These are phyloP conservation scores for Cryptococcus sp. DNA, from an alignment of 1,284 basidiomycete genomes.

Conservation along the genomic window DNA sequence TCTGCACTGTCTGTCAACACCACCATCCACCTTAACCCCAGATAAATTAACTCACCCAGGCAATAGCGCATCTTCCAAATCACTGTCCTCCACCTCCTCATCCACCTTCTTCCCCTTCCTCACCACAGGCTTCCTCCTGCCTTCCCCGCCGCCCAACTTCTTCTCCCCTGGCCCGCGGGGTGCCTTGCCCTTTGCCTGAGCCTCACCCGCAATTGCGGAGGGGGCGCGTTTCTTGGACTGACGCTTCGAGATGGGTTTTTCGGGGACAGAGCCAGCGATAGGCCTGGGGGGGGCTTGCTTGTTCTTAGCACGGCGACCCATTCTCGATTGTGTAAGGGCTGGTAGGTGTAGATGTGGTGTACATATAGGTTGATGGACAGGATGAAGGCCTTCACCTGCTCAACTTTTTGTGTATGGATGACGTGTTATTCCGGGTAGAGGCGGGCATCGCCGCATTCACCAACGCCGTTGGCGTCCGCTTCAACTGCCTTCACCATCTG, in stretches of 20 bases:
- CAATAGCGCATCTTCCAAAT: slow-evolving; percentile 44
- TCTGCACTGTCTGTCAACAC: slow-evolving; percentile 16
- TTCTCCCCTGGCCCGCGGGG: slow-evolving; percentile 20
- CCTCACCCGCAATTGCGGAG: slow-evolving; percentile 14
- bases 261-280: slow-evolving; percentile 49
- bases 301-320: slow-evolving; percentile 87
- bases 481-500: too few relatives aligned
- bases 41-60: slow-evolving; percentile 33
- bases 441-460: too few relatives aligned
- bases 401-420: too few relatives aligned
- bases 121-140: slow-evolving; percentile 7
- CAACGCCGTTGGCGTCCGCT: too few relatives aligned
- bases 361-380: not conserved
- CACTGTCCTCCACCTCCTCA: slow-evolving; percentile 42
- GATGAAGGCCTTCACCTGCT: not conserved
- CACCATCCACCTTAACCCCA: not conserved
- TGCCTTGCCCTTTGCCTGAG: slow-evolving; percentile 26
- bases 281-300: slow-evolving; percentile 78
- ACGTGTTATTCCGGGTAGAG: too few relatives aligned
- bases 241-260: slow-evolving; percentile 16
- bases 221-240: slow-evolving; percentile 36
- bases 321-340: slow-evolving; percentile 38
- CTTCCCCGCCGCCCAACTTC: slow-evolving; percentile 7
- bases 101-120: slow-evolving; percentile 38
- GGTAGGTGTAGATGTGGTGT: not conserved